These are phyloP conservation scores for Paracoccidioides brasiliensis DNA, from an alignment of 2,329 filamentous ascomycete genomes.

Conservation along the genomic window DNA sequence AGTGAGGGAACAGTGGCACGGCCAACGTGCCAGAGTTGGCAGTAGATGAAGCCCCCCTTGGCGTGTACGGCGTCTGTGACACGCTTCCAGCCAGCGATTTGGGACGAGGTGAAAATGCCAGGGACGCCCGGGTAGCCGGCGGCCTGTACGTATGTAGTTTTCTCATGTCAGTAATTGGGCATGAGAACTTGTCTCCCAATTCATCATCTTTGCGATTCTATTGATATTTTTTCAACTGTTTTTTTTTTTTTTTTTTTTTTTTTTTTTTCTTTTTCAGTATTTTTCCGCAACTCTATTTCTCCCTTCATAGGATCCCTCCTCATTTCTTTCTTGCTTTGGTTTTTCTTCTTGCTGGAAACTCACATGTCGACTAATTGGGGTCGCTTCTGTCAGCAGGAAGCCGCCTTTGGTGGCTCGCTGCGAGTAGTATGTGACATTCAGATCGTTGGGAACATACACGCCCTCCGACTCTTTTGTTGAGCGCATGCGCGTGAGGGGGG, in stretches of 20 bases:
- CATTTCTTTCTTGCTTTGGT: background rate
- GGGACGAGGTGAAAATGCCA: constrained; percentile 43
- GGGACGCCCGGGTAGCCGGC: constrained; percentile 42
- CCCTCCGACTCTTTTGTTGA: constrained; percentile 24
- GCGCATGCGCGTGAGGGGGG: constrained; percentile 46
- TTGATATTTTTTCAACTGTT: too few species aligned
- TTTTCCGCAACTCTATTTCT: too few species aligned
- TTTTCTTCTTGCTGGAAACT: background rate
- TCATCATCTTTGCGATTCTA: too few species aligned
- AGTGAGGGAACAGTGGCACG: constrained; percentile 36
- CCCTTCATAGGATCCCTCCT: too few species aligned
- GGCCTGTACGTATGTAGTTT: constrained; percentile 19
- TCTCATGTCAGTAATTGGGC: background rate
- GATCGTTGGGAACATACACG: constrained; percentile 35
- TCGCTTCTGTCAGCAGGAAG: constrained; percentile 46
- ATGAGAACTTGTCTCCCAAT: background rate
- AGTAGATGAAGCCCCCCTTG: constrained; percentile 47
- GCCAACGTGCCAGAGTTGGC: constrained; percentile 51
- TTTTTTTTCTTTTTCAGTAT: too few species aligned
- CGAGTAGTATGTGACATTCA: constrained; percentile 40
- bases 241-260: too few species aligned
- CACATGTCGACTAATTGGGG: constrained; percentile 27
- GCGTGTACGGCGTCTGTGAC: constrained; percentile 51
- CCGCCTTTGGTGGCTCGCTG: constrained; percentile 41
- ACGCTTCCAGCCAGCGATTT: constrained; percentile 47